Base-by-base conservation (phyloP, 306 rosid genomes). In the Lathyrus tuberosus region DNA sequence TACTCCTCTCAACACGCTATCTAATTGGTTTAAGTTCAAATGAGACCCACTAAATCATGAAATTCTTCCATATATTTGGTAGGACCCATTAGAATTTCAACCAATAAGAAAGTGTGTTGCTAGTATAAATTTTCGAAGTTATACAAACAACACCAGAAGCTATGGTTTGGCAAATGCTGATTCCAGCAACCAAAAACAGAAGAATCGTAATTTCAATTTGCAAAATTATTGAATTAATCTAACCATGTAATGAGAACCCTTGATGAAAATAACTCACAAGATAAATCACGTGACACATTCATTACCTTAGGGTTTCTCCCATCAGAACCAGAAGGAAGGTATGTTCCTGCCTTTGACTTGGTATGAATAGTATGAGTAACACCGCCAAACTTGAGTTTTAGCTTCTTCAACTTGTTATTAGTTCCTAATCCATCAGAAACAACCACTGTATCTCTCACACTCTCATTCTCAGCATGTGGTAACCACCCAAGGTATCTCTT, bases 301-400 rank as follows among this genome's bases (percentile, higher is more conserved):
- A 52, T 9, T 51, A 53, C 60, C 33, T 53, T 53, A 22, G 60
- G 31, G 60, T 20, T 53, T 22, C 60, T 33, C 22, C 15, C 15
- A 22, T 53, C 60, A 1, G 9, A 53, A 22, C 47, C 14, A 42
- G 47, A 26, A 26, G 30, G 20, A 47, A 15, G 53, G 9, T 2
- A 26, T 26, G 30, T 24, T 31, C 52, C 46, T 10, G 31, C 24
- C 62, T 33, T 68, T 51, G 48, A 52, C 8, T 41, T 70, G 18
- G 74, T 49, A 42, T 70, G 74, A 42, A 70, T 70, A 15, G 44
- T 70, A 56, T 57, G 74, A 70, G 66, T 70, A 41, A 70, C 56
- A 56, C 66, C 74, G 5, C 74, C 66, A 70, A 70, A 42, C 42
- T 70, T 70, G 41, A 56, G 74, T 42, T 70, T 70, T n/a, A 70